Evolutionary conservation across 2,329 filamentous ascomycete species (phyloP).

Genomic region (Macrophomina pseudophaseolina): DNA sequence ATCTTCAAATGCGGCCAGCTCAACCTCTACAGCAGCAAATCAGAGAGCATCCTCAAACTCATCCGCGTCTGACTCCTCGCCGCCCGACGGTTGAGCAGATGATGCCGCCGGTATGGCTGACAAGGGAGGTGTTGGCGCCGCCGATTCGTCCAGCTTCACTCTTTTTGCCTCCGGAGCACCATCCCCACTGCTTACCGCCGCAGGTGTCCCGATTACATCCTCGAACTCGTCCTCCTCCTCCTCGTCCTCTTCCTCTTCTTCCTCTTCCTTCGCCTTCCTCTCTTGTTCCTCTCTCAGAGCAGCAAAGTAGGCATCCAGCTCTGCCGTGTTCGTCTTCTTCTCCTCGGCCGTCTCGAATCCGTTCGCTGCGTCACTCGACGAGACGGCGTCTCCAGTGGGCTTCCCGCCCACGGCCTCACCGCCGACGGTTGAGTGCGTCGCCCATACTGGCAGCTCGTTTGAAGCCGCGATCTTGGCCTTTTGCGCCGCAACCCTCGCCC

Average conservation of each 20-base stretch:
- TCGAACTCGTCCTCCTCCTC: constrained; percentile 53
- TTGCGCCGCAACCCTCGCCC: constrained; percentile 66
- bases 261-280: constrained; percentile 47
- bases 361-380: constrained; percentile 29
- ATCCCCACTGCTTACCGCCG: constrained; percentile 37
- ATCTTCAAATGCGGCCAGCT: constrained; percentile 29
- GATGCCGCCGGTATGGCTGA: constrained; percentile 43
- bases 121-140: constrained; percentile 37
- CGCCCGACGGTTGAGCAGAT: constrained; percentile 47
- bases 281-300: constrained; percentile 67
- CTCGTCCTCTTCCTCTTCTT: constrained; percentile 57
- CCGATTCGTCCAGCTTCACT: constrained; percentile 62
- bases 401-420: constrained; percentile 44
- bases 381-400: background rate
- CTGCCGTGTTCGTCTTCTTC: constrained; percentile 58
- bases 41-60: constrained; percentile 53
- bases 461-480: constrained; percentile 70
- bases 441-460: constrained; percentile 74
- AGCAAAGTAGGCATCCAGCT: constrained; percentile 71
- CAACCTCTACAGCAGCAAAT: constrained; percentile 35
- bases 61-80: constrained; percentile 53
- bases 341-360: constrained; percentile 51
- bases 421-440: constrained; percentile 71
- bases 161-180: constrained; percentile 59
- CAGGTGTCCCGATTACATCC: constrained; percentile 41